A percentile compares a stretch with the other conserved stretches of the same genome.
phyloP scores from a whole-genome alignment of 2,329 filamentous ascomycete species.

The Colletotrichum limetticola region DNA sequence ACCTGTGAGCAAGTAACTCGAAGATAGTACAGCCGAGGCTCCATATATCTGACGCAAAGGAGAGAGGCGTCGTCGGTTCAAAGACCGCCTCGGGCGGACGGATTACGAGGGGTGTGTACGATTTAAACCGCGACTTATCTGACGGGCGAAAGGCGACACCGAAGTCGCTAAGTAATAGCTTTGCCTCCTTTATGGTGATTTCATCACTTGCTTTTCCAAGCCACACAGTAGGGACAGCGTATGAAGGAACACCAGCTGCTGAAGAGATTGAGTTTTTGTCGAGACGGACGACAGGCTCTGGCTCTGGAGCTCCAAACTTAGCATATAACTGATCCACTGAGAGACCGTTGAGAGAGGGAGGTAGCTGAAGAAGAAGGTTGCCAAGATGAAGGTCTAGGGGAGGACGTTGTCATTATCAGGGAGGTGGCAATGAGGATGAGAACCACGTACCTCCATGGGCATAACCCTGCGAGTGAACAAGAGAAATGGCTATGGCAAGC shows the following conservation, averaged over 20 bases:
- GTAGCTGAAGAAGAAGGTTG: constrained; percentile 45
- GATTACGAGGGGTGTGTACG: constrained; percentile 43
- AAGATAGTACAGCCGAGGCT: constrained; percentile 44
- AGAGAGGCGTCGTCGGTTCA: constrained; percentile 45
- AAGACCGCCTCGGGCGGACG: constrained; percentile 50
- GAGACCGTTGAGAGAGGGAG: constrained; percentile 37
- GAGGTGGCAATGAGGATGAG: background rate
- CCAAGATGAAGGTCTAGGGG: constrained; percentile 45
- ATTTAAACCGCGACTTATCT: constrained; percentile 38
- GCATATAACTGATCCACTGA: constrained; percentile 41
- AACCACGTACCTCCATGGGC: constrained; percentile 43
- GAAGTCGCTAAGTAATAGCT: constrained; percentile 45
- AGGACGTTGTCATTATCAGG: background rate
- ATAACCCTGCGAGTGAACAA: constrained; percentile 43
- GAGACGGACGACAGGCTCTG: constrained; percentile 34
- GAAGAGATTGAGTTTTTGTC: constrained; percentile 25
- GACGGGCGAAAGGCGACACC: constrained; percentile 46
- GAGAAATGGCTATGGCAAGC: constrained; percentile 42
- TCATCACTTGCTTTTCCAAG: constrained; percentile 46
- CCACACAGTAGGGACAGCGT: constrained; percentile 45
- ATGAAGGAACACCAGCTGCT: constrained; percentile 40
- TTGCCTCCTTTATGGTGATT: constrained; percentile 40
- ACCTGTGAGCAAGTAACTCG: constrained; percentile 40
- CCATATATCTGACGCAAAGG: constrained; percentile 44
- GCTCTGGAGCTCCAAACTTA: constrained; percentile 38